phyloP scores from a whole-genome alignment of 2,329 filamentous ascomycete species.

The Exserohilum rostratum region DNA sequence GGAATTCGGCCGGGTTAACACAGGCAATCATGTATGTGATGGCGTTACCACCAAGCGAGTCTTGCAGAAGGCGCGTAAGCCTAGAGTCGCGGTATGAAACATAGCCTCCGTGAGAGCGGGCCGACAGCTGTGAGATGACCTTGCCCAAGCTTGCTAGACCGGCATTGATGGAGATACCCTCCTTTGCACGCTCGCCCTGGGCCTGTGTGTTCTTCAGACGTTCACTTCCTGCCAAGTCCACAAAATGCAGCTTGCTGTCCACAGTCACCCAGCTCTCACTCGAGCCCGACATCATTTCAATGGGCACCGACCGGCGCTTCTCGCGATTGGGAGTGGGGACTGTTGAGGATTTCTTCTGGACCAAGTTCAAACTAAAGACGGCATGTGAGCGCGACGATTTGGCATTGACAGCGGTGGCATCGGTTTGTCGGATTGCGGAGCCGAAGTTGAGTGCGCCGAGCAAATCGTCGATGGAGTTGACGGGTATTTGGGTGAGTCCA shows the following conservation, averaged over 20 bases:
- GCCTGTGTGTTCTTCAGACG: constrained; percentile 96
- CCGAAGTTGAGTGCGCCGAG: constrained; percentile 89
- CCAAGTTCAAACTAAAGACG: constrained; percentile 91
- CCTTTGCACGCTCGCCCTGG: constrained; percentile 89
- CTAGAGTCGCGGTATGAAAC: constrained; percentile 99
- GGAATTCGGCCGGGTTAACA: constrained; percentile 95
- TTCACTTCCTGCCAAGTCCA: constrained; percentile 96
- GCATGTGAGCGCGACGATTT: constrained; percentile 97
- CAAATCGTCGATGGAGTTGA: constrained; percentile 91
- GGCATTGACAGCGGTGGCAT: constrained; percentile 95
- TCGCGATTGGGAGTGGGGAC: constrained; percentile 64
- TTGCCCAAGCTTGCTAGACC: constrained; percentile 94
- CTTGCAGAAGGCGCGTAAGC: constrained; percentile 90
- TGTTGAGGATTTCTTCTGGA: constrained; percentile 75
- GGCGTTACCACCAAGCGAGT: constrained; percentile 94
- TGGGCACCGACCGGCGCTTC: constrained; percentile 84
- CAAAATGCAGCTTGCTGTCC: constrained; percentile 98
- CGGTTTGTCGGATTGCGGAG: constrained; percentile 92
- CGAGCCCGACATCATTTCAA: constrained; percentile 73
- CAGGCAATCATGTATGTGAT: constrained; percentile 99
- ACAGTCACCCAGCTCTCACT: constrained; percentile 74
- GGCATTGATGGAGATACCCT: constrained; percentile 98
- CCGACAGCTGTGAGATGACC: constrained; percentile 96
- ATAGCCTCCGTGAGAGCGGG: constrained; percentile 82
- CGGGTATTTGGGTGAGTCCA: constrained; percentile 82